Percentiles rank a stretch among this genome's conserved stretches.
Conservation (phyloP, 2,329 filamentous ascomycete species). For the Paracoccidioides lutzii region DNA sequence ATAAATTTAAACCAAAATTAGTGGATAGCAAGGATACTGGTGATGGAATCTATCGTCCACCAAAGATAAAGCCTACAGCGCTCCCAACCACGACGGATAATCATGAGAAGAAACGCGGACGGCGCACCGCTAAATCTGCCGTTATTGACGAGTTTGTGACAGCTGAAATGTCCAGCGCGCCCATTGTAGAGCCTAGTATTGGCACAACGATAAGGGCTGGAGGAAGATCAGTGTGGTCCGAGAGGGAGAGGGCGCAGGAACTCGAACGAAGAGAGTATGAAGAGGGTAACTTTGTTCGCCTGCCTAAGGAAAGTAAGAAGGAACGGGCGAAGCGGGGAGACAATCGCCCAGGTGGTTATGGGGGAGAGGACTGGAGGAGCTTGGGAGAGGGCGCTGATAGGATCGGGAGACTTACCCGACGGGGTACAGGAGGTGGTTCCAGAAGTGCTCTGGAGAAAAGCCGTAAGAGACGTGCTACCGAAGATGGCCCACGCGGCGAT, state of each 20-base stretch:
- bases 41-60: constrained; percentile 75
- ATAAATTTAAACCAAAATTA: constrained; percentile 18
- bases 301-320: constrained; percentile 81
- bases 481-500: constrained; percentile 59
- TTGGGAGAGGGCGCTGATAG: constrained; percentile 75
- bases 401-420: constrained; percentile 69
- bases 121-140: constrained; percentile 57
- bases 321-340: constrained; percentile 53
- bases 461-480: constrained; percentile 59
- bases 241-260: constrained; percentile 62
- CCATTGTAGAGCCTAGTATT: constrained; percentile 75
- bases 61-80: constrained; percentile 71
- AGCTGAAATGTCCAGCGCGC: constrained; percentile 69
- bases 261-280: constrained; percentile 74
- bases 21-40: constrained; percentile 19
- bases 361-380: constrained; percentile 85
- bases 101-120: constrained; percentile 46
- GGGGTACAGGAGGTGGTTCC: constrained; percentile 42
- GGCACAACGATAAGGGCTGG: constrained; percentile 74
- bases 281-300: constrained; percentile 77
- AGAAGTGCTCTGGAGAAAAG: constrained; percentile 59
- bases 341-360: constrained; percentile 48
- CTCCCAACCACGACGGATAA: constrained; percentile 56
- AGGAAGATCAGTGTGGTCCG: constrained; percentile 67
- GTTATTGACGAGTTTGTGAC: constrained; percentile 87